These are phyloP conservation scores for Arthroderma sp. DNA, from an alignment of 2,329 filamentous ascomycete genomes.

Conservation along the genomic window DNA sequence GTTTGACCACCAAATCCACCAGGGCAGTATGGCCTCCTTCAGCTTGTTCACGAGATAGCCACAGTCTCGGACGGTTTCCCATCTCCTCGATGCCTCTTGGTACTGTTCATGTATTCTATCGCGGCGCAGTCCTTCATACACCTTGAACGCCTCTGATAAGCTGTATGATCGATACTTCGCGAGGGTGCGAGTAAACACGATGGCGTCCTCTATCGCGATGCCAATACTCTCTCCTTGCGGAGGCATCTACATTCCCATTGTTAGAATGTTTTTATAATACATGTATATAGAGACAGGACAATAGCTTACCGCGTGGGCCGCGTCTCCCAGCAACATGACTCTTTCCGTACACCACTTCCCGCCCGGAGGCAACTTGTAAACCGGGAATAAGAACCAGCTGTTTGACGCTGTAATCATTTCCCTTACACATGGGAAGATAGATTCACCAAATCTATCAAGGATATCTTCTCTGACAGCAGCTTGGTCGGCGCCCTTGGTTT, in stretches of 20 bases:
- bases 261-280: not conserved
- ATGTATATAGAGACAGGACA: constrained; percentile 9
- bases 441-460: constrained; percentile 24
- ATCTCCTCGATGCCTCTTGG: constrained; percentile 7
- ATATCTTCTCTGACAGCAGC: constrained; percentile 25
- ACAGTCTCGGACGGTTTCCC: constrained; percentile 6
- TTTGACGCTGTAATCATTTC: constrained; percentile 22
- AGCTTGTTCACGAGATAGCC: constrained; percentile 8
- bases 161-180: not conserved
- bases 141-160: constrained; percentile 1
- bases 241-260: constrained; percentile 28
- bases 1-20: constrained; percentile 6
- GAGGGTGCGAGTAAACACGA: constrained; percentile 14
- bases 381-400: constrained; percentile 25
- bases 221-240: constrained; percentile 35
- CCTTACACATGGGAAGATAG: constrained; percentile 25
- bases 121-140: constrained; percentile 7
- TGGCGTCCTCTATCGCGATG: constrained; percentile 33
- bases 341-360: constrained; percentile 29
- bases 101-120: constrained; percentile 5
- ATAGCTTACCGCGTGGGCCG: constrained; percentile 31
- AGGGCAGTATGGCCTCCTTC: constrained; percentile 6
- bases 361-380: constrained; percentile 28
- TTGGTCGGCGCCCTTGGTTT: constrained; percentile 19
- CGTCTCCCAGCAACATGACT: constrained; percentile 34